Percentiles rank a stretch among this genome's conserved stretches.
phyloP scores from a whole-genome alignment of 495 filamentous ascomycete species.

The Hypomontagnella submonticulosa region DNA sequence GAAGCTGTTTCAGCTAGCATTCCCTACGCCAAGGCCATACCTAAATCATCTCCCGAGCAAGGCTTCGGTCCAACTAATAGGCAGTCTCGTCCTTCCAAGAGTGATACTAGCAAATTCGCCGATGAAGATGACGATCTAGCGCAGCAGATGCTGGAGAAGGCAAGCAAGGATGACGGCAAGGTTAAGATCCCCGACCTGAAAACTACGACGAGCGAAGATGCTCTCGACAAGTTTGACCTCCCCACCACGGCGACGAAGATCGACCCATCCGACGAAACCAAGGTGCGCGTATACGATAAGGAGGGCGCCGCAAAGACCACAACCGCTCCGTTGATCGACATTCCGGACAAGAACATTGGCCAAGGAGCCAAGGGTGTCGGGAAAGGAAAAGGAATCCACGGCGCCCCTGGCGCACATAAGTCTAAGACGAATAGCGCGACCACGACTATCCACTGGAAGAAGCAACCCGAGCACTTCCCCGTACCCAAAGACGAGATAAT shows the following conservation, averaged over 20 bases:
- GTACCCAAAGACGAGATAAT: conserved; percentile 75
- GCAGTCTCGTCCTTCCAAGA: conserved; percentile 22
- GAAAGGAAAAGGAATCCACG: conserved; percentile 28
- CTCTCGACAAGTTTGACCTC: conserved; percentile 28
- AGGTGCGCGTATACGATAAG: conserved; percentile 54
- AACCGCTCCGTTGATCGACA: conserved; percentile 49
- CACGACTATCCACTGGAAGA: conserved; percentile 72
- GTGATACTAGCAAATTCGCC: conserved; percentile 1
- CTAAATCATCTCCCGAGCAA: conserved; percentile 39
- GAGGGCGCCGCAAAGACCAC: conserved; percentile 51
- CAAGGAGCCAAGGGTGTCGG: conserved; percentile 44
- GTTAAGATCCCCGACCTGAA: conserved; percentile 56
- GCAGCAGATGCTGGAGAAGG: conserved; percentile 29
- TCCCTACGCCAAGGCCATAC: conserved; percentile 28
- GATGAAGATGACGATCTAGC: conserved; percentile 33
- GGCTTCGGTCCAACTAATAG: conserved; percentile 28
- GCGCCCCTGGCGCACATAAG: conserved; percentile 27
- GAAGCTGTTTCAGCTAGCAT: conserved; percentile 50
- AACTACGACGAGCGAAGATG: conserved; percentile 38
- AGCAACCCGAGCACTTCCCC: conserved; percentile 77
- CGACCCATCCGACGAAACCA: conserved; percentile 38
- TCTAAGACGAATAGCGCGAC: conserved; percentile 37
- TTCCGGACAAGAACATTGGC: conserved; percentile 49
- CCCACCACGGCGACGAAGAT: conserved; percentile 22
- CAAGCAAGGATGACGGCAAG: conserved; percentile 20